Evolutionary conservation across 169 alveolate species (phyloP), one percentile per base, ranked within the genome.

Genomic region (Eimeria tenella): DNA sequence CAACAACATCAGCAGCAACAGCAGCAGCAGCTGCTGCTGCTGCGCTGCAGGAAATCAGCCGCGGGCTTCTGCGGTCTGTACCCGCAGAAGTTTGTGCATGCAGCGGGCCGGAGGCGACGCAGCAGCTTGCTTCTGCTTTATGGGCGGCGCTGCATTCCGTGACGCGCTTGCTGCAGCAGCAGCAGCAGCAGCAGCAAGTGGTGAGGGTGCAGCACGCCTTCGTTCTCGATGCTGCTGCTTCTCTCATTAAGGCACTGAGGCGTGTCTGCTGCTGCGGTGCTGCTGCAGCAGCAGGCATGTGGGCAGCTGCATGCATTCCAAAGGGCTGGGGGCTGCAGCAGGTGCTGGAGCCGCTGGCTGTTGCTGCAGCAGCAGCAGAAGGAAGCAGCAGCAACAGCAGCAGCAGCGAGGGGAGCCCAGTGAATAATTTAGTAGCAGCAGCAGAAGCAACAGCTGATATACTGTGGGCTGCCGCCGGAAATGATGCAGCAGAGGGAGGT

Each of bases 21-120:
- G 86, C 65, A 11, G 68, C 86, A 11, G 65, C 86, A 77, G 86
- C 86, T 10, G 65, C 65, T 2, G 86, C 17, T n/a, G 86, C 86
- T 17, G 62, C 86, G 17, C n/a, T 77, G 65, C 25, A 31, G 65
- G 68, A 49, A 19, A 49, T 77, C 25, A 15, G 86, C 23, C 17
- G 15, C 25, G 86, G 86, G 65, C 62, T 77, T 17, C n/a, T 11
- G 25, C 9, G 0, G 17, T 10, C 10, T 19, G 31, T 77, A 0
- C 65, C 68, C 50, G 11, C 63, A 5, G 86, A 49, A 4, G 86
- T 77, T 11, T 77, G 42, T 19, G 86, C 86, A 49, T 77, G 68
- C 86, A 53, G 49, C 23, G 25, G 49, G 2, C 31, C 25, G 15
- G 86, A 3, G 9, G 86, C 9, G 42, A 11, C 25, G 62, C n/a